Base-by-base conservation (phyloP, 345 rosid species). In the Boechera retrofracta region DNA sequence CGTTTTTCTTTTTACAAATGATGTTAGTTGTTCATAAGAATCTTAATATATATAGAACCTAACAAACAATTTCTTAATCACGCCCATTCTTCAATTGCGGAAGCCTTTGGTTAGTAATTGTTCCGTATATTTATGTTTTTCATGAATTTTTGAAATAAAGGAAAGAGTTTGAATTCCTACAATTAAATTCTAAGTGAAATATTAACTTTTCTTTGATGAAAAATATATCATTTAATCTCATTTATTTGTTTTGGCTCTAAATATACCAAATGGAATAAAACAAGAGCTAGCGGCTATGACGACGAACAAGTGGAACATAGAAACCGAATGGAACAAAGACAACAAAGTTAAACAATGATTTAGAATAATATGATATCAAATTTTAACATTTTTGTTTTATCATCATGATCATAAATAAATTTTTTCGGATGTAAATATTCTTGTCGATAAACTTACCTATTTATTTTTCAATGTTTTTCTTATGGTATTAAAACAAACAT, bases 1-100 rank as follows among this genome's bases (percentile, higher is more conserved):
- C 1, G 15, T 53, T 21, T 67, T 36, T 29, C 0, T 0, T 8
- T 41, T 24, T 63, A 1, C 36, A 4, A 13, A 7, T 68, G 6
- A 8, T 41, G 24, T 39, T 29, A 41, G 21, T 58, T 31, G 8
- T 24, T 24, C 11, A 54, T 12, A 16, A 16, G 29, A 38, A 38
- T 2, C 41, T 33, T 33, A 33, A 33, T 41, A 42, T 6, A 28
- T 52, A 38, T 16, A 29, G 0, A 63, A 64, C 16, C 26, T 31
- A 41, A 13, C 26, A 41, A 31, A 58, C n/a, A 64, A 64, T 13
- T 51, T 47, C 69, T 2, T 62, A 52, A 62, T 63, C 56, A 54
- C 64, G 35, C 18, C 56, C 47, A 54, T 54, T 54, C 36, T 54
- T 73, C 1, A 8, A 18, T 51, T 51, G 55, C 70, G 12, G 35